Evolutionary conservation across 2,329 filamentous ascomycete genomes (phyloP).

Genomic region (Cladophialophora immunda): DNA sequence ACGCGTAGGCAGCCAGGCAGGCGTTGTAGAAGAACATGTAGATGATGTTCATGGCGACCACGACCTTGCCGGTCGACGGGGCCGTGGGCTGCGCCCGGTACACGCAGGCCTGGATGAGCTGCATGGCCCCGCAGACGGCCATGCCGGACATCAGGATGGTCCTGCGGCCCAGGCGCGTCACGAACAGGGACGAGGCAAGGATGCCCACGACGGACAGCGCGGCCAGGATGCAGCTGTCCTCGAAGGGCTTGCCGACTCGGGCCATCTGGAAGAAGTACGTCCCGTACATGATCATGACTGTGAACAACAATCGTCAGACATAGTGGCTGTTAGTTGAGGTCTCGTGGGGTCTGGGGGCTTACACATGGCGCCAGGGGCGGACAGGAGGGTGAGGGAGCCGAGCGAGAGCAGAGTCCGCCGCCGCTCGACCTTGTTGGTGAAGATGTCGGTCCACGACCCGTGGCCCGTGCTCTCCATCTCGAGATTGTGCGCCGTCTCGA

Average conservation of each 20-base stretch:
- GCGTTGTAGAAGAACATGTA: slow-evolving; percentile 49
- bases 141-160: slow-evolving; percentile 54
- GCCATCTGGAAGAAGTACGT: slow-evolving; percentile 51
- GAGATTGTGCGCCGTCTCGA: slow-evolving; percentile 7
- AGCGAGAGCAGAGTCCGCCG: slow-evolving; percentile 60
- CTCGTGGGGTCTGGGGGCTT: background rate
- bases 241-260: slow-evolving; percentile 57
- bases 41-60: slow-evolving; percentile 48
- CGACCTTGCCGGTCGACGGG: slow-evolving; percentile 49
- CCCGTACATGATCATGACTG: slow-evolving; percentile 20
- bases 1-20: slow-evolving; percentile 62
- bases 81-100: slow-evolving; percentile 42
- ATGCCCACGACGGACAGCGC: slow-evolving; percentile 59
- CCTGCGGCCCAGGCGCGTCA: slow-evolving; percentile 58
- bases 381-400: slow-evolving; percentile 50
- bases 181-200: slow-evolving; percentile 58
- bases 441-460: slow-evolving; percentile 51
- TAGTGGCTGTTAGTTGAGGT: background rate
- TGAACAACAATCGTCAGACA: background rate
- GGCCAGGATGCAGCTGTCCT: slow-evolving; percentile 60
- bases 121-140: slow-evolving; percentile 37
- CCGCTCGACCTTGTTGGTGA: slow-evolving; percentile 60
- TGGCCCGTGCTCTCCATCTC: slow-evolving; percentile 9
- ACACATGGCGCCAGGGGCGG: slow-evolving; percentile 13
- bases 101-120: slow-evolving; percentile 25